These are phyloP conservation scores for Kernera saxatilis DNA, from an alignment of 345 rosid genomes.

Conservation along the genomic window DNA sequence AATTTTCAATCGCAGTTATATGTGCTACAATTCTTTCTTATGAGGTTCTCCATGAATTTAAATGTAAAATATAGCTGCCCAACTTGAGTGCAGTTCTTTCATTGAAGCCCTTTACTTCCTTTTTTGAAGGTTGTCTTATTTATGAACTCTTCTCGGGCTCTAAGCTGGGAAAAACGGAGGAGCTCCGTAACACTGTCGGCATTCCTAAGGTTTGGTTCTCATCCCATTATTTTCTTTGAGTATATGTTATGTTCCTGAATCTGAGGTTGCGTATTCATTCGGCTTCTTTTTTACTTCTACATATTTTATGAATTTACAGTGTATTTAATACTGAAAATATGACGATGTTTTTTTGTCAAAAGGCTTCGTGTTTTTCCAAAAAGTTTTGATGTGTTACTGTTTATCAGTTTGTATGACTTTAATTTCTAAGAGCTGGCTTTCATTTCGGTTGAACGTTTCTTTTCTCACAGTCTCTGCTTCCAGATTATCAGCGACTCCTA, in stretches of 20 bases:
- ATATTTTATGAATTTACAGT: background rate
- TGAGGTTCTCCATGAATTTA: background rate
- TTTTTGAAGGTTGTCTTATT: constrained; percentile 75
- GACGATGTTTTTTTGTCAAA: background rate
- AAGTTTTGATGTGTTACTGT: background rate
- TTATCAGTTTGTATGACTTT: constrained; percentile 15
- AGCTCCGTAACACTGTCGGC: constrained; percentile 84
- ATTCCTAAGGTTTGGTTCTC: constrained; percentile 73
- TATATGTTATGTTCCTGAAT: constrained; percentile 5
- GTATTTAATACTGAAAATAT: background rate
- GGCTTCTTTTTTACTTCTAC: background rate
- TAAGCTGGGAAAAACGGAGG: constrained; percentile 90
- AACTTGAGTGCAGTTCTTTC: constrained; percentile 1
- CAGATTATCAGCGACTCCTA: constrained; percentile 98
- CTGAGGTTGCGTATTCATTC: background rate
- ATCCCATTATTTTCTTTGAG: background rate
- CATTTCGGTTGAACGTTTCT: constrained; percentile 40
- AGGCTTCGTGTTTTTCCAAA: background rate
- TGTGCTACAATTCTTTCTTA: background rate
- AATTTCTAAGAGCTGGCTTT: constrained; percentile 34
- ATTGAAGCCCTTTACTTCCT: background rate
- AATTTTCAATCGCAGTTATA: background rate
- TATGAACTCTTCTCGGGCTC: constrained; percentile 85
- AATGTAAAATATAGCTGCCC: background rate
- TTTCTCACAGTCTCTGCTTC: constrained; percentile 93